These are phyloP conservation scores for Heliosperma pusillum DNA, from an alignment of 148 eudicot species.

Conservation along the genomic window DNA sequence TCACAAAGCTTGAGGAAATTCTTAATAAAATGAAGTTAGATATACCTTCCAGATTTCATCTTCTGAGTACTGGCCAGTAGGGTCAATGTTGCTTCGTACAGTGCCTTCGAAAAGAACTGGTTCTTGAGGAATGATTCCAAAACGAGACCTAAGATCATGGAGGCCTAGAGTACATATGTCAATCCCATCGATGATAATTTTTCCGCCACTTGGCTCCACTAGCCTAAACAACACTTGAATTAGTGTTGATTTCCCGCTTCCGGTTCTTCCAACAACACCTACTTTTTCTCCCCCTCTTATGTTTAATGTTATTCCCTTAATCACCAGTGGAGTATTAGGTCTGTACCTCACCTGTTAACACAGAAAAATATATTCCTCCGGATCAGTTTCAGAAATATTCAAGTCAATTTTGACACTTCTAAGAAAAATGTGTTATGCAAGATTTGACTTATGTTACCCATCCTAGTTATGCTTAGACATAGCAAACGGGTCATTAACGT, in stretches of 20 bases:
- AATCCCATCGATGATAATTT: conserved; percentile 64
- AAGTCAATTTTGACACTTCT: too few species aligned
- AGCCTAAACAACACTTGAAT: conserved; percentile 90
- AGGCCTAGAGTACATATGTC: conserved; percentile 74
- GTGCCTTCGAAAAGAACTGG: conserved; percentile 98
- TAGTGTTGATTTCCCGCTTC: conserved; percentile 91
- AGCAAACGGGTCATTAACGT: too few species aligned
- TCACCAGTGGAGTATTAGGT: conserved; percentile 81
- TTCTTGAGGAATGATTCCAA: conserved; percentile 98
- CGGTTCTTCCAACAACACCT: conserved; percentile 97
- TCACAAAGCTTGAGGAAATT: too few species aligned
- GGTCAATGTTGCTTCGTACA: conserved; percentile 91
- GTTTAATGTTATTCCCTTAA: conserved; percentile 73
- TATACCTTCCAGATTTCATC: conserved; percentile 96
- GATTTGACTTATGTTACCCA: too few species aligned
- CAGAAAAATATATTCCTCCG: background rate
- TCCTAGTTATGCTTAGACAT: too few species aligned
- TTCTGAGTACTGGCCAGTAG: conserved; percentile 74
- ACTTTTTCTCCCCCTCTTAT: conserved; percentile 89
- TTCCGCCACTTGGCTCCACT: conserved; percentile 89
- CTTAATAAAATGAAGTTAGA: background rate
- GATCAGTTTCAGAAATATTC: background rate
- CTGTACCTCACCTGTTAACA: conserved; percentile 79
- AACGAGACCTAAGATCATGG: conserved; percentile 92
- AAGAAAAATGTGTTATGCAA: too few species aligned